Base-by-base conservation (phyloP, 331 rosid genomes). In the Stylosanthes scabra region DNA sequence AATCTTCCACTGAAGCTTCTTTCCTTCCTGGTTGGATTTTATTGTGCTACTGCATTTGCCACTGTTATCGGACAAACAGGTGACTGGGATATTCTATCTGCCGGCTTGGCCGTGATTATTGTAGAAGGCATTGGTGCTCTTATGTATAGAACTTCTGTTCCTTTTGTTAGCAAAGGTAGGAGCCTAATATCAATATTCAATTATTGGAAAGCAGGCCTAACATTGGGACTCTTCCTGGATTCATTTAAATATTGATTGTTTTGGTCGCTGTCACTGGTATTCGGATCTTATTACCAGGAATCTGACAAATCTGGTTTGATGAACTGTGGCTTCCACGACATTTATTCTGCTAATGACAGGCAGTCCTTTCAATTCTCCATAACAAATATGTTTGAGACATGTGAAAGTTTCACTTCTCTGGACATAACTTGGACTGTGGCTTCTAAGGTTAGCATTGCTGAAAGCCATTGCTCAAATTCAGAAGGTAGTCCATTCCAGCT, bases 1-100 rank as follows among this genome's bases (percentile, higher is more conserved):
- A 88, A 90, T 76, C 88, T 91, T 72, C 96, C 97, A 0, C 25
- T 84, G 78, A 94, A 91, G 80, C 69, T 94, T 42, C 68, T 94
- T 64, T 93, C 83, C 87, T 91, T 94, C 87, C 82, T 94, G 80
- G 85, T 81, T 15, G 98, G 98, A 61, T 91, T 89, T 85, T 94
- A 94, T 78, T 89, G 98, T 16, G 93, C 98, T 47, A 91, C 98
- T 4, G 97, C 96, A 11, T 94, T 91, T 70, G 89, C 97, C 66
- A 94, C 98, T 10, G 96, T 93, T 62, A 93, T 93, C 66, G 98
- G 98, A 68, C 97, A 93, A 88, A 93, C 96, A 2, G 98, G 98
- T 13, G 97, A 93, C 78, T 93, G 98, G 98, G 98, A 93, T 83
- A 84, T 93, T 80, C 90, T 91, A 50, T 94, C 97, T 66, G 97